A percentile compares a stretch with the other conserved stretches of the same genome.
Evolutionary conservation across 2,329 filamentous ascomycete species (phyloP).

Genomic region (Septoria linicola): DNA sequence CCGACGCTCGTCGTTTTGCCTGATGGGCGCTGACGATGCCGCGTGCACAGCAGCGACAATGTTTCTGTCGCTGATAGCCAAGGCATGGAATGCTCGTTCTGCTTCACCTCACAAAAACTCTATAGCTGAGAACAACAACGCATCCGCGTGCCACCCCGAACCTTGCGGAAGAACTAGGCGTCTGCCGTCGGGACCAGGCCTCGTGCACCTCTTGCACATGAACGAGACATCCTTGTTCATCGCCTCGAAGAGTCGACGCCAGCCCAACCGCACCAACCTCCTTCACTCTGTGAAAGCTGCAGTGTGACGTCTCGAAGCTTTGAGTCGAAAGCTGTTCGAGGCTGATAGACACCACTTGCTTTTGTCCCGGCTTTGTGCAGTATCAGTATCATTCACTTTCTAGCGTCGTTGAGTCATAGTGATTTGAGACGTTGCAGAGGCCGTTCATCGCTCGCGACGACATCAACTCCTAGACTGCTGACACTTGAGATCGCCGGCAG

Average conservation of each 20-base stretch:
- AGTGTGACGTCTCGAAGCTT: constrained; percentile 1
- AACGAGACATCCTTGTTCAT: constrained; percentile 5
- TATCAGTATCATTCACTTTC: too few species aligned
- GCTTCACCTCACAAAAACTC: background rate
- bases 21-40: background rate
- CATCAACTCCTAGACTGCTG: too few species aligned
- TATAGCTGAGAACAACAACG: constrained; percentile 3
- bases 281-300: constrained; percentile 5
- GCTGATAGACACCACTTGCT: background rate
- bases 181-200: background rate
- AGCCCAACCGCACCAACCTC: constrained; percentile 6
- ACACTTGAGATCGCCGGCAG: too few species aligned
- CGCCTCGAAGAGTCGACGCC: background rate
- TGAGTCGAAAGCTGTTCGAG: background rate
- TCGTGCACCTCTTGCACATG: constrained; percentile 3
- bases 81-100: constrained; percentile 1
- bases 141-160: constrained; percentile 9
- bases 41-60: background rate
- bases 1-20: background rate
- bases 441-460: too few species aligned
- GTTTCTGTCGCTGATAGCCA: background rate
- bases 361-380: background rate
- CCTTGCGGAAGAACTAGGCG: too few species aligned
- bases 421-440: too few species aligned
- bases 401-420: too few species aligned